These are phyloP conservation scores for Helianthus tuberosus DNA, from an alignment of 129 eudicot species.

Conservation along the genomic window DNA sequence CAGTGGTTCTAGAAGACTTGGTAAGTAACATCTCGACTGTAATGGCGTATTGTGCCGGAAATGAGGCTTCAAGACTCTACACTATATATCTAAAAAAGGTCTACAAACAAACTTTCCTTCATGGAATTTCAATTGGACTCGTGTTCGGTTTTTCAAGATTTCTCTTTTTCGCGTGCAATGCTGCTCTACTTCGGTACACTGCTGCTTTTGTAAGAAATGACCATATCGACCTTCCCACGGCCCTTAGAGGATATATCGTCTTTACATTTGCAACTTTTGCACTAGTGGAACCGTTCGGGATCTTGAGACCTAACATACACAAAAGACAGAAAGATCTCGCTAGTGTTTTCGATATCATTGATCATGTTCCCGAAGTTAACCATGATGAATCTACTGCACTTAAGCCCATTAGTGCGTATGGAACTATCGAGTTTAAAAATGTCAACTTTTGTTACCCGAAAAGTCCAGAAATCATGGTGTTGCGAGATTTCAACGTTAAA, in stretches of 20 bases:
- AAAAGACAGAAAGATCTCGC: conserved; percentile 50
- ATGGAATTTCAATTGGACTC: conserved; percentile 56
- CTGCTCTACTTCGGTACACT: conserved; percentile 64
- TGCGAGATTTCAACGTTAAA: conserved; percentile 55
- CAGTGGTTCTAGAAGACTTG: conserved; percentile 56
- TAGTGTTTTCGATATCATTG: conserved; percentile 49
- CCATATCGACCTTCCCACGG: conserved; percentile 45
- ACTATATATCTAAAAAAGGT: conserved; percentile 41
- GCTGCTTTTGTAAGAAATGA: conserved; percentile 44
- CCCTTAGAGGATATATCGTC: conserved; percentile 61
- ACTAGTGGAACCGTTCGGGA: conserved; percentile 60
- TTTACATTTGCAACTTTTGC: conserved; percentile 65
- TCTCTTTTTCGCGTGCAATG: conserved; percentile 59
- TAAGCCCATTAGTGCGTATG: conserved; percentile 54
- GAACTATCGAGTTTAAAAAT: conserved; percentile 60
- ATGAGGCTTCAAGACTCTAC: conserved; percentile 54
- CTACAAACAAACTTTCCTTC: conserved; percentile 43
- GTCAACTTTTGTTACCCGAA: conserved; percentile 55
- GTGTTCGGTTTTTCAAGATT: conserved; percentile 56
- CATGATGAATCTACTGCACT: conserved; percentile 50
- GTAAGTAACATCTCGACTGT: conserved; percentile 57
- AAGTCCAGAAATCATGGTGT: conserved; percentile 51
- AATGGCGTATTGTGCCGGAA: conserved; percentile 64
- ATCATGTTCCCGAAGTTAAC: conserved; percentile 50
- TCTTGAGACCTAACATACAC: conserved; percentile 42